Percentiles rank a stretch among this genome's conserved stretches.
Conservation (phyloP, 768 basidiomycete genomes). For the Termitomyces sp. region DNA sequence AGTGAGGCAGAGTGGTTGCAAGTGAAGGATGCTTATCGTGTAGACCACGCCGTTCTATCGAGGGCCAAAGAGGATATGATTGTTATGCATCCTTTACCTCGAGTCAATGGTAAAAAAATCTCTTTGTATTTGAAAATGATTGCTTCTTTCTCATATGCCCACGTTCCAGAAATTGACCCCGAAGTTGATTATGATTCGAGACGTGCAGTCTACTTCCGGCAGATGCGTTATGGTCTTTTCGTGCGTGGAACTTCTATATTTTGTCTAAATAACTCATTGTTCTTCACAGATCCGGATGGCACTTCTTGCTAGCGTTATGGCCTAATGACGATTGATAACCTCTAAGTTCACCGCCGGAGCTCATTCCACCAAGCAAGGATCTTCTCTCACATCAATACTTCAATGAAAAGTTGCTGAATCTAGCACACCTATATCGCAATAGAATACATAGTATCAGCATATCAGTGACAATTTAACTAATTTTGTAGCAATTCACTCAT, state of each 20-base stretch:
- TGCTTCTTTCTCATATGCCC: constrained; percentile 7
- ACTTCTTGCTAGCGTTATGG: constrained; percentile 61
- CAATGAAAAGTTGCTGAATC: not conserved
- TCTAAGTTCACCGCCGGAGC: not conserved
- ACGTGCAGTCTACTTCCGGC: constrained; percentile 95
- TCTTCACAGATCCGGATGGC: constrained; percentile 68
- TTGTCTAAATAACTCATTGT: not conserved
- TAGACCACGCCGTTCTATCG: constrained; percentile 91
- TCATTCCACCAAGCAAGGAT: not conserved
- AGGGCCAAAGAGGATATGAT: constrained; percentile 97
- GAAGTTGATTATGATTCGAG: constrained; percentile 96
- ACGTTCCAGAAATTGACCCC: constrained; percentile 86
- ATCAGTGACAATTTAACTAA: not conserved
- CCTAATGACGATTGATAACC: constrained; percentile 15
- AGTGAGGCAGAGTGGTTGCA: constrained; percentile 79
- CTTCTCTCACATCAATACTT: not conserved
- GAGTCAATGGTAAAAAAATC: constrained; percentile 72
- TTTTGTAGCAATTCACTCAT: not conserved
- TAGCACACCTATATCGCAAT: not conserved
- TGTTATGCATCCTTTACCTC: constrained; percentile 98
- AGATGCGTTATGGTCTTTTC: constrained; percentile 97
- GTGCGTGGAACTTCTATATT: constrained; percentile 45
- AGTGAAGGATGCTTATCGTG: constrained; percentile 88
- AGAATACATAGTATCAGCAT: not conserved
- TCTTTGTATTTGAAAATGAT: not conserved